Conservation (phyloP, 495 filamentous ascomycete genomes). For the Podospora pseudoanserina region DNA sequence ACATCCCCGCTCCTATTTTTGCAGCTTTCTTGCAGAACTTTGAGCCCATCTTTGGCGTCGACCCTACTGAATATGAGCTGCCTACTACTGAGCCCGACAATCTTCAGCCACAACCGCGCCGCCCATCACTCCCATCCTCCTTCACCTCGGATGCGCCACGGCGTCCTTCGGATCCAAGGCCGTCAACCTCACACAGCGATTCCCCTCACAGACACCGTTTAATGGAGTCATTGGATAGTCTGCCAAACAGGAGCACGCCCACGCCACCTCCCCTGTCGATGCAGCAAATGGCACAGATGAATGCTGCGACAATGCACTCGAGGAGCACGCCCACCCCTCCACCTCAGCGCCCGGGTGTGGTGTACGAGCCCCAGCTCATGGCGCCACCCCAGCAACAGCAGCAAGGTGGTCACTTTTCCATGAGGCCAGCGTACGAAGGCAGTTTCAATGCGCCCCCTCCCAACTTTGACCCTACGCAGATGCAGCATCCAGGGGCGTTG, state of each 20-base stretch:
- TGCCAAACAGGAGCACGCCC: conserved; percentile 38
- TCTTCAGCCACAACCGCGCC: conserved; percentile 20
- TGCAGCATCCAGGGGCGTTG: conserved; percentile 13
- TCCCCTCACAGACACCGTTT: conserved; percentile 46
- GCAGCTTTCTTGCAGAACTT: conserved; percentile 91
- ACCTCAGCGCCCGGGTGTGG: conserved; percentile 33
- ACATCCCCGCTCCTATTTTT: conserved; percentile 93
- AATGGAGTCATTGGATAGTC: conserved; percentile 37
- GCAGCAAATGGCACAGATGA: conserved; percentile 36
- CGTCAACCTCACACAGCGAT: conserved; percentile 41
- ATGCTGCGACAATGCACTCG: conserved; percentile 32
- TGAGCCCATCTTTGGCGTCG: conserved; percentile 74
- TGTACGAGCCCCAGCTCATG: conserved; percentile 26
- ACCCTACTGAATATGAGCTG: conserved; percentile 55
- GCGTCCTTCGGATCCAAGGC: conserved; percentile 34
- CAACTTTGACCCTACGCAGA: conserved; percentile 30
- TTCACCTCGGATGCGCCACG: conserved; percentile 25
- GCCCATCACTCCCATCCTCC: conserved; percentile 25
- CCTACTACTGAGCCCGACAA: conserved; percentile 29
- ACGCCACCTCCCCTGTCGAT: conserved; percentile 41
- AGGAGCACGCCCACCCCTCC: conserved; percentile 43
- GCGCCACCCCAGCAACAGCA: conserved; percentile 22
- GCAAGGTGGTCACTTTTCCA: conserved; percentile 26
- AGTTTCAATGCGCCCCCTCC: conserved; percentile 31
- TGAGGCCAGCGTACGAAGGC: conserved; percentile 43